Conservation (phyloP, 192 early-diverging fungal species). For the Coemansia sp. region DNA sequence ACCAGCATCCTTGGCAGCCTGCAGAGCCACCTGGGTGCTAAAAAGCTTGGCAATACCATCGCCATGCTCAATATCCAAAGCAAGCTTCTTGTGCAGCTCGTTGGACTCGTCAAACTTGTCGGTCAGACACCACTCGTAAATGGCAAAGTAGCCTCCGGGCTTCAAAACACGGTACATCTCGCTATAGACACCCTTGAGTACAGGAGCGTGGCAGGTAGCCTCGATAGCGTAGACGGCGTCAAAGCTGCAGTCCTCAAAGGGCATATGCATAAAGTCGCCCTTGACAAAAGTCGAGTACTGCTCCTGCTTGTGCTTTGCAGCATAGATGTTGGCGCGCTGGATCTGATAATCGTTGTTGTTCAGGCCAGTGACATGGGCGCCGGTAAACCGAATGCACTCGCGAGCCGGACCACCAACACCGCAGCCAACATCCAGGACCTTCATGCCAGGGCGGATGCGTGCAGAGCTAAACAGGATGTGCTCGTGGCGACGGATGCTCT, state of each 20-base stretch:
- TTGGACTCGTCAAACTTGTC: conserved; percentile 80
- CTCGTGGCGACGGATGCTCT: conserved; percentile 88
- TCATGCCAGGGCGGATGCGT: conserved; percentile 61
- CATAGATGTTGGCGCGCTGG: conserved; percentile 69
- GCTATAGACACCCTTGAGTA: conserved; percentile 79
- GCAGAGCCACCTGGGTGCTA: conserved; percentile 63
- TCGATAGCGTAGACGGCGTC: conserved; percentile 97
- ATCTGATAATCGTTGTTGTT: conserved; percentile 98
- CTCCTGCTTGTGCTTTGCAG: conserved; percentile 63
- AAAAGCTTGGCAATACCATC: conserved; percentile 90
- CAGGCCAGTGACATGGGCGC: conserved; percentile 84
- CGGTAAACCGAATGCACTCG: conserved; percentile 87
- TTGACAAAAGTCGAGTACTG: conserved; percentile 60
- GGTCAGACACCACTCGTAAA: conserved; percentile 95
- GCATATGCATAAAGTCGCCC: conserved; percentile 91
- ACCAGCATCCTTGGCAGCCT: conserved; percentile 80
- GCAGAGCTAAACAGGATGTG: conserved; percentile 78
- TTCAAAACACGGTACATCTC: conserved; percentile 91
- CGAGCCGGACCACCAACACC: conserved; percentile 96
- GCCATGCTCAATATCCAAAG: conserved; percentile 84
- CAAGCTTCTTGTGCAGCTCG: conserved; percentile 66
- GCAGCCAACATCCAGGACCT: conserved; percentile 90
- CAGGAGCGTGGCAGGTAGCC: conserved; percentile 87
- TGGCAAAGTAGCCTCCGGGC: conserved; percentile 86
- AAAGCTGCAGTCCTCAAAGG: conserved; percentile 71